These are phyloP conservation scores for Ceratocystis albifundus DNA, from an alignment of 2,329 filamentous ascomycete genomes.

Conservation along the genomic window DNA sequence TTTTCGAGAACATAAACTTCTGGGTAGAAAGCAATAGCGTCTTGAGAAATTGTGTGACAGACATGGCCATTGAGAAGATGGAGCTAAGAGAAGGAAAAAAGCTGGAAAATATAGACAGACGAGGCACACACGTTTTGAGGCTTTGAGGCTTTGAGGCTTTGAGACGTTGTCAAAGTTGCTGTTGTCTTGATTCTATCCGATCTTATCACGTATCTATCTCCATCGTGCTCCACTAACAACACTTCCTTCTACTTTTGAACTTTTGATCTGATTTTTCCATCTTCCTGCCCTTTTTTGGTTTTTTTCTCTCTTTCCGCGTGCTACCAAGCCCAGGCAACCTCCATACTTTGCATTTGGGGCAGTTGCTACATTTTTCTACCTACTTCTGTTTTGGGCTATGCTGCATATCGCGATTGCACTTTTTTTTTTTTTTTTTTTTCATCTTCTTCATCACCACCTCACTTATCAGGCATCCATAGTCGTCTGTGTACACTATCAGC, in stretches of 20 bases:
- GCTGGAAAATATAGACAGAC: not conserved
- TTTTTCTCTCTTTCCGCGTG: too few relatives aligned
- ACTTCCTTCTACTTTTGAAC: not conserved
- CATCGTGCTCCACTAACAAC: not conserved
- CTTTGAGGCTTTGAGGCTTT: too few relatives aligned
- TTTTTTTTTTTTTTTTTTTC: too few relatives aligned
- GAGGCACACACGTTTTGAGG: too few relatives aligned
- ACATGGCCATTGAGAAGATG: not conserved
- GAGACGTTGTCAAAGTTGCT: not conserved
- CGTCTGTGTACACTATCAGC: not conserved
- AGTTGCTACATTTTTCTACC: not conserved
- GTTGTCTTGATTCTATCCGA: not conserved
- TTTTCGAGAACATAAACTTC: not conserved
- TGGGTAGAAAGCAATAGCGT: not conserved
- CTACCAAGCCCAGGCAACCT: not conserved
- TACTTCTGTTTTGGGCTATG: not conserved
- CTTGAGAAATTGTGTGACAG: not conserved
- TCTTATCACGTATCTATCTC: not conserved
- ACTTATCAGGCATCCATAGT: slow-evolving; percentile 8
- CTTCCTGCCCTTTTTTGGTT: not conserved
- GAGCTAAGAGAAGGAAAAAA: too few relatives aligned
- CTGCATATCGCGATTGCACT: not conserved
- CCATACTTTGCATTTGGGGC: not conserved
- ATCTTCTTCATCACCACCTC: not conserved
- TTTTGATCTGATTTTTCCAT: not conserved